Evolutionary conservation across 78 protist species (phyloP).

Genomic region (Guillardia theta): DNA sequence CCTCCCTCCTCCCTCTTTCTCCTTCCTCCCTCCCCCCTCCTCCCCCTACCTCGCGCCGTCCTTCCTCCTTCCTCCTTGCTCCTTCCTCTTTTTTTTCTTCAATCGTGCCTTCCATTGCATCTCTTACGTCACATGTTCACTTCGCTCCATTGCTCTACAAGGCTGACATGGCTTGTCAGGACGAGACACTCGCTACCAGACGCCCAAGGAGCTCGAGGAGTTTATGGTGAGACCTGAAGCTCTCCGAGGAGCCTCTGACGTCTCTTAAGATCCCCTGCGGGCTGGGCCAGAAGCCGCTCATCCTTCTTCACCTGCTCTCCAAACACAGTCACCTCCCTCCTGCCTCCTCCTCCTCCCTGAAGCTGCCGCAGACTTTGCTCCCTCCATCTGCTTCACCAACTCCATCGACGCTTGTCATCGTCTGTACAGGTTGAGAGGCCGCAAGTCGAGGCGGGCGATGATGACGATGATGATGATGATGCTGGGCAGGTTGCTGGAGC

Average conservation of each 20-base stretch:
- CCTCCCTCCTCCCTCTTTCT: neutral
- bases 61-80: neutral
- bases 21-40: neutral
- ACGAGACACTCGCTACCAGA: too few species aligned
- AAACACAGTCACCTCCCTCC: neutral
- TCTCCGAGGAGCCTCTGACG: too few species aligned
- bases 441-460: too few species aligned
- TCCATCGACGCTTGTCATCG: neutral
- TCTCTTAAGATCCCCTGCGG: neutral
- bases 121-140: too few species aligned
- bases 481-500: too few species aligned
- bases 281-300: neutral
- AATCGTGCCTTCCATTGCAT: neutral
- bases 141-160: too few species aligned
- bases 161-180: too few species aligned
- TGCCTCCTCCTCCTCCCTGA: too few species aligned
- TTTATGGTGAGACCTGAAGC: neutral
- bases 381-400: neutral
- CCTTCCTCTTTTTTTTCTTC: neutral
- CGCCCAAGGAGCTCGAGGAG: constrained; percentile 16
- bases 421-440: neutral
- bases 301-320: neutral
- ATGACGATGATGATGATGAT: too few species aligned
- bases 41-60: neutral
- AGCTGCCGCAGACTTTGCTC: too few species aligned